phyloP scores from a whole-genome alignment of 306 rosid species.

The Fragaria iinumae region DNA sequence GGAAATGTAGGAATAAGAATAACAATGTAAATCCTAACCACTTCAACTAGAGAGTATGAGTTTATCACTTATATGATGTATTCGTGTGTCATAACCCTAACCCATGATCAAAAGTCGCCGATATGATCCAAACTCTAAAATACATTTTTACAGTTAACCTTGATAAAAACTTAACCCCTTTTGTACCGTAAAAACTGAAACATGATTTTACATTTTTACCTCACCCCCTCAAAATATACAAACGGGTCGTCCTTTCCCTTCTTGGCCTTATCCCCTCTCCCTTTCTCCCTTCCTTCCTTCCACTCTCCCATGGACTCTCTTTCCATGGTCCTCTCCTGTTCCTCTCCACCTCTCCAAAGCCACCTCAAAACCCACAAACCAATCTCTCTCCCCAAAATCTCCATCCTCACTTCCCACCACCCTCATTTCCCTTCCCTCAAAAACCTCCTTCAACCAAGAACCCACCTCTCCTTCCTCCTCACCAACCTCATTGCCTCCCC shows the following conservation, averaged over 20 bases:
- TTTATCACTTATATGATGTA: too few species aligned
- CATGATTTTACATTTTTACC: neutral
- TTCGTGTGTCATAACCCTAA: too few species aligned
- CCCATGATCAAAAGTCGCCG: too few species aligned
- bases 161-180: too few species aligned
- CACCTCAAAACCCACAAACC: conserved; percentile 48
- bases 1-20: too few species aligned
- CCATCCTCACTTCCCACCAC: conserved; percentile 22
- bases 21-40: too few species aligned
- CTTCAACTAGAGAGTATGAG: too few species aligned
- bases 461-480: conserved; percentile 34
- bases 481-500: conserved; percentile 45
- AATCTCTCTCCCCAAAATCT: conserved; percentile 29
- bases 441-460: conserved; percentile 22
- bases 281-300: neutral
- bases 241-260: neutral
- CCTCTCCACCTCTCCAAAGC: conserved; percentile 47
- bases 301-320: conserved; percentile 56
- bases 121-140: too few species aligned
- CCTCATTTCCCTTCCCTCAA: conserved; percentile 27
- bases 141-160: too few species aligned
- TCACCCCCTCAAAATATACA: neutral
- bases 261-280: conserved; percentile 21
- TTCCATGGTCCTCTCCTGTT: conserved; percentile 46
- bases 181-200: neutral